Evolutionary conservation across 2,329 filamentous ascomycete species (phyloP).

Genomic region (Penicillium sp.): DNA sequence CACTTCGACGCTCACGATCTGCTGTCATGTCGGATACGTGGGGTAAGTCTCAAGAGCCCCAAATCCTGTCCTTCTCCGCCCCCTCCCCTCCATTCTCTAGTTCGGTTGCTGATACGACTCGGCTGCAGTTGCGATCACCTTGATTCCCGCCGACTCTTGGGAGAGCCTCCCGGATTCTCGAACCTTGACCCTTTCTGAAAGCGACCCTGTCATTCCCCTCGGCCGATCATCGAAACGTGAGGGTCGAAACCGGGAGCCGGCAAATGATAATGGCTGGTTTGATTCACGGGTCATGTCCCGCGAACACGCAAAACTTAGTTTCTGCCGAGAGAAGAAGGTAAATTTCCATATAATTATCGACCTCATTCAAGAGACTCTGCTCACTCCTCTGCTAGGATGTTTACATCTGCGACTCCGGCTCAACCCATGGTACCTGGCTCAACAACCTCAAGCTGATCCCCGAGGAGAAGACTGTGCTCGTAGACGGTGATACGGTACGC

Average conservation of each 20-base stretch:
- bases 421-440: slow-evolving; percentile 66
- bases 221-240: slow-evolving; percentile 49
- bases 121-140: slow-evolving; percentile 38
- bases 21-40: slow-evolving; percentile 28
- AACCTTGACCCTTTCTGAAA: slow-evolving; percentile 35
- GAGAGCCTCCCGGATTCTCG: slow-evolving; percentile 33
- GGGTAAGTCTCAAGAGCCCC: slow-evolving; percentile 23
- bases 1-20: neutral
- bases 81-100: neutral
- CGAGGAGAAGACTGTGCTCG: slow-evolving; percentile 44
- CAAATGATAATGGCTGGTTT: slow-evolving; percentile 48
- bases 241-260: slow-evolving; percentile 39
- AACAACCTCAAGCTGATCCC: slow-evolving; percentile 52
- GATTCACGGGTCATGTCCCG: slow-evolving; percentile 54
- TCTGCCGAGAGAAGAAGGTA: slow-evolving; percentile 31
- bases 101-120: neutral
- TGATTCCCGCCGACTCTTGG: slow-evolving; percentile 31
- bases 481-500: slow-evolving; percentile 39
- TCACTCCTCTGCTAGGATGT: slow-evolving; percentile 41
- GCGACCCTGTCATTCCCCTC: slow-evolving; percentile 36
- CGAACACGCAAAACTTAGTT: slow-evolving; percentile 46
- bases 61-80: neutral
- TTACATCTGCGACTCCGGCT: slow-evolving; percentile 59
- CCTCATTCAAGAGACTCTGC: neutral
- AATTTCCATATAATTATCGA: too few species aligned